Conservation (phyloP, 106 monocot genomes). For the Agapanthus africanus region DNA sequence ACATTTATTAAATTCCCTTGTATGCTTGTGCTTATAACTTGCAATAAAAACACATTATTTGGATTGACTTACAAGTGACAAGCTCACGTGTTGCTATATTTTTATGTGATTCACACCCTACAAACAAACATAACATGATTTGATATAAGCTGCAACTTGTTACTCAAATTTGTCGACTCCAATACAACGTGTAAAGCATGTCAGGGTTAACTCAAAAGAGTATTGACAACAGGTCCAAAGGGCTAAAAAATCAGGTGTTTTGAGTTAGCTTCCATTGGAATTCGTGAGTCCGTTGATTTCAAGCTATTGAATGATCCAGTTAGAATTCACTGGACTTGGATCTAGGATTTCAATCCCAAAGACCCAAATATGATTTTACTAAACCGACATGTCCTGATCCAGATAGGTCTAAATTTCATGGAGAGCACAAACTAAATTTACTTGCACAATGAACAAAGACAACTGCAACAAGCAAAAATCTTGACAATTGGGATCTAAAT, state of each 20-base stretch:
- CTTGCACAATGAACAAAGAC: not conserved
- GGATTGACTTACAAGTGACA: not conserved
- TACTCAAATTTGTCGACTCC: not conserved
- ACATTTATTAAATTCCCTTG: not conserved
- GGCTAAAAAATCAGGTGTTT: not conserved
- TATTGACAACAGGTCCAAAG: not conserved
- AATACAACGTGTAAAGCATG: not conserved
- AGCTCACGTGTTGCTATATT: not conserved
- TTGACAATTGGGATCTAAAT: not conserved
- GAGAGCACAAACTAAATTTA: not conserved
- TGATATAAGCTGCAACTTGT: not conserved
- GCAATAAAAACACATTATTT: not conserved
- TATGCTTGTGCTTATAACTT: not conserved
- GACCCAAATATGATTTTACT: not conserved
- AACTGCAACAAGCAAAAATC: not conserved
- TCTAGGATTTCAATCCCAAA: not conserved
- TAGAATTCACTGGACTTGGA: not conserved
- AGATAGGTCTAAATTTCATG: not conserved
- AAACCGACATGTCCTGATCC: not conserved
- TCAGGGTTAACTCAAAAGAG: not conserved
- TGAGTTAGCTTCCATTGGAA: not conserved
- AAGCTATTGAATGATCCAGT: not conserved
- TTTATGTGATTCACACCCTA: not conserved
- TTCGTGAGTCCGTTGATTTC: not conserved
- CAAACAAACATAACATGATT: not conserved